Evolutionary conservation across 75 land plant species (phyloP).

Genomic region (Chamaecyparis obtusa): DNA sequence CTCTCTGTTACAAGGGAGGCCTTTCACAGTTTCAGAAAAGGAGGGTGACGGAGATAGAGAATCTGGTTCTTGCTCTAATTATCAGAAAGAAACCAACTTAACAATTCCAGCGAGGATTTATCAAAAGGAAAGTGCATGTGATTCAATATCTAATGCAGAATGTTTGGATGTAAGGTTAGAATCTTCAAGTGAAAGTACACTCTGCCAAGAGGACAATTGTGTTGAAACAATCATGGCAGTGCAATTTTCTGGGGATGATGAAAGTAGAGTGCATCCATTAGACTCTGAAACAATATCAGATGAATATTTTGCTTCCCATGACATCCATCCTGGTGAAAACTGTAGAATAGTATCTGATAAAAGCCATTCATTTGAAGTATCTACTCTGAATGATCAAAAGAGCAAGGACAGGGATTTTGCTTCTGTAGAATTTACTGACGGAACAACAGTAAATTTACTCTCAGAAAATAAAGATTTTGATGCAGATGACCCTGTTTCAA

Average conservation of each 20-base stretch:
- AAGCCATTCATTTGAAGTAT: background rate
- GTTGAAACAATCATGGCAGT: background rate
- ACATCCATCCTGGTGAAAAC: background rate
- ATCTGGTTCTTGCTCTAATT: background rate
- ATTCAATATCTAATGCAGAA: background rate
- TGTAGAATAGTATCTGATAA: background rate
- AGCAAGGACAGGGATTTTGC: background rate
- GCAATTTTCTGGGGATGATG: background rate
- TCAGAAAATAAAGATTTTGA: background rate
- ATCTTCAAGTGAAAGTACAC: background rate
- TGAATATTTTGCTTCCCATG: background rate
- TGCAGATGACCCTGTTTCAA: background rate
- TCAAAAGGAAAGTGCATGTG: background rate
- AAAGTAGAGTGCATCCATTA: background rate
- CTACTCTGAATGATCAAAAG: background rate
- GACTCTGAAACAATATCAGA: background rate
- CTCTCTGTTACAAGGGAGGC: background rate
- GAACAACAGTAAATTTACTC: background rate
- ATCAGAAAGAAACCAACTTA: background rate
- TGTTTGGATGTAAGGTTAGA: slow-evolving; percentile 2
- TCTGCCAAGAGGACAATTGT: background rate
- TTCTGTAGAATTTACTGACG: background rate
- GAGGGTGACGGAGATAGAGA: background rate
- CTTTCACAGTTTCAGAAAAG: background rate
- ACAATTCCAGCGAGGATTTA: background rate